Conservation (phyloP, 345 rosid species). For the Aquilaria malaccensis region DNA sequence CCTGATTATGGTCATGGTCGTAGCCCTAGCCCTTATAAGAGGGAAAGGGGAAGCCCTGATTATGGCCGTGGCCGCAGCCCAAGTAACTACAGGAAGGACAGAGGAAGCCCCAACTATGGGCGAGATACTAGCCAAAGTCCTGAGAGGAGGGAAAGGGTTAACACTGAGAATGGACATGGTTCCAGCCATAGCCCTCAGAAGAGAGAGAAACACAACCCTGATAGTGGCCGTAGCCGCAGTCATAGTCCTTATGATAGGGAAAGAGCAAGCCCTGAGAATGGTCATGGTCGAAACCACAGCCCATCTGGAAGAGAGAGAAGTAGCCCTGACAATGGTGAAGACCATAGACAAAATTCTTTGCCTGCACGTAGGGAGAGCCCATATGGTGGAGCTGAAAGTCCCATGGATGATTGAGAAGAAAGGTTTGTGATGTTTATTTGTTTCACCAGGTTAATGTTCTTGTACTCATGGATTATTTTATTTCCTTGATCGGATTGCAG, state of each 20-base stretch:
- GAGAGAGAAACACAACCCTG: conserved; percentile 38
- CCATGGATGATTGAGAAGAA: conserved; percentile 30
- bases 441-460: too few species aligned
- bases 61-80: conserved; percentile 66
- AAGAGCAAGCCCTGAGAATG: conserved; percentile 31
- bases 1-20: conserved; percentile 96
- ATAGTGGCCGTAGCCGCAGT: conserved; percentile 22
- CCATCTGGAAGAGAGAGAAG: conserved; percentile 33
- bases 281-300: conserved; percentile 24
- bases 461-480: too few species aligned
- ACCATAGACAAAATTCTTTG: conserved; percentile 36
- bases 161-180: conserved; percentile 41
- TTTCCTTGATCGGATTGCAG: too few species aligned
- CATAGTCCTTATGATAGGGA: conserved; percentile 37
- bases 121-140: conserved; percentile 53
- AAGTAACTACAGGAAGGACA: conserved; percentile 47
- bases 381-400: conserved; percentile 50
- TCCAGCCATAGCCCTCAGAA: conserved; percentile 40
- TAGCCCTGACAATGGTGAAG: conserved; percentile 30
- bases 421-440: conserved; percentile 24
- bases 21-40: conserved; percentile 55
- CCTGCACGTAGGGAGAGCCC: conserved; percentile 40
- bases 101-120: conserved; percentile 55
- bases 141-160: conserved; percentile 39
- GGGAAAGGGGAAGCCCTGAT: conserved; percentile 70